Evolutionary conservation across 2,329 filamentous ascomycete species (phyloP).

Genomic region (Geosmithia flava): DNA sequence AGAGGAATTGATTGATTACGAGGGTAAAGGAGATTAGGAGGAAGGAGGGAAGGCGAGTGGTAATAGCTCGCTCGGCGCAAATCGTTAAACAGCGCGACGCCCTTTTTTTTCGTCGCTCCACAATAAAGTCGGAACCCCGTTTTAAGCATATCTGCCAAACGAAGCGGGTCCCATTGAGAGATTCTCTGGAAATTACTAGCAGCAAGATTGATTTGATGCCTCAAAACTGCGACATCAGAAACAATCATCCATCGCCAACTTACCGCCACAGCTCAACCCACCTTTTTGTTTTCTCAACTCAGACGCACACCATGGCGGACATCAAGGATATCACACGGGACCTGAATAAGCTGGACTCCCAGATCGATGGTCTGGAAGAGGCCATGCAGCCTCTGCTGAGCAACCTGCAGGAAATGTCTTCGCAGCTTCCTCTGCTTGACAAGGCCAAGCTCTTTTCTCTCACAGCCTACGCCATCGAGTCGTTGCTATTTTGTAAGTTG

Average conservation of each 20-base stretch:
- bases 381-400: conserved; percentile 62
- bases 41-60: background rate
- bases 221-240: background rate
- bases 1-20: background rate
- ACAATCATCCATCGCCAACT: background rate
- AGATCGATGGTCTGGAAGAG: conserved; percentile 69
- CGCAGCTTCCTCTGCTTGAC: conserved; percentile 81
- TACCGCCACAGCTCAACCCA: background rate
- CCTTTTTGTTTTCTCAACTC: background rate
- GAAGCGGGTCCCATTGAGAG: background rate
- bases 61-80: background rate
- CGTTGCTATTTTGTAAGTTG: conserved; percentile 66
- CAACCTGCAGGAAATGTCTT: conserved; percentile 53
- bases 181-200: background rate
- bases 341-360: conserved; percentile 61
- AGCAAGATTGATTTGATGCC: background rate
- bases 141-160: background rate
- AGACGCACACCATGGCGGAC: conserved; percentile 19
- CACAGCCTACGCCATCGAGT: conserved; percentile 79
- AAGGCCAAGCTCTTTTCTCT: conserved; percentile 91
- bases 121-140: background rate
- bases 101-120: conserved; percentile 1
- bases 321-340: conserved; percentile 49
- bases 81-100: background rate
- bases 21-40: background rate